phyloP scores from a whole-genome alignment of 352 stramenopile species.

The Phytophthora syringae region DNA sequence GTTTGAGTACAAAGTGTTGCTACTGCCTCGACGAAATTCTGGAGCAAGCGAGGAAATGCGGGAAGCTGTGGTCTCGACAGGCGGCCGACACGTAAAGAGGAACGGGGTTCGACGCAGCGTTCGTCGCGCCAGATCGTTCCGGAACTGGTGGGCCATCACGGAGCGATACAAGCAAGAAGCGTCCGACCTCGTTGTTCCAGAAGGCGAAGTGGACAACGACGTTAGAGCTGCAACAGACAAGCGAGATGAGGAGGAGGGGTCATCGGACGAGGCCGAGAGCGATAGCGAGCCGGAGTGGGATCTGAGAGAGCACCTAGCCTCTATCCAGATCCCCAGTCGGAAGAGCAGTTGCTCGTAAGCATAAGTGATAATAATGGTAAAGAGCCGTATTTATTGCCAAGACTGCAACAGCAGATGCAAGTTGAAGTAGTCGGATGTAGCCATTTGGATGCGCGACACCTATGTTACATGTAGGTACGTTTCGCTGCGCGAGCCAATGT shows the following conservation, averaged over 20 bases:
- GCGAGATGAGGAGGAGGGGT: not conserved
- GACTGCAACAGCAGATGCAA: not conserved
- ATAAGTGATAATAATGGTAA: not conserved
- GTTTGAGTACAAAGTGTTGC: conserved; percentile 62
- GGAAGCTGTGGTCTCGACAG: not conserved
- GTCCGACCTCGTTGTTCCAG: conserved; percentile 2
- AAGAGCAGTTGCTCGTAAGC: not conserved
- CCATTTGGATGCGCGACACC: not conserved
- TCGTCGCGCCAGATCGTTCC: conserved; percentile 21
- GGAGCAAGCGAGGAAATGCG: conserved; percentile 14
- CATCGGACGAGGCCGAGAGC: conserved; percentile 14
- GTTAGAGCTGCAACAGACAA: not conserved
- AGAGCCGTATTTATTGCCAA: too few relatives aligned
- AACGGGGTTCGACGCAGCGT: conserved; percentile 14
- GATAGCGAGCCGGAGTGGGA: conserved; percentile 41
- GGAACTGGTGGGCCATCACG: conserved; percentile 4
- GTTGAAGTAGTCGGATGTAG: not conserved
- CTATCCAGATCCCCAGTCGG: conserved; percentile 51
- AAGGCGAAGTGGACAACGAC: not conserved
- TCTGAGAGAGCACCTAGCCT: conserved; percentile 47
- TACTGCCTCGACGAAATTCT: conserved; percentile 24
- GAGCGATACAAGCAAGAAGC: conserved; percentile 7
- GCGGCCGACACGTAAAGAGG: conserved; percentile 6
- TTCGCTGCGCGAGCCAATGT: too few relatives aligned
- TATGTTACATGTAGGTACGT: too few relatives aligned